phyloP scores from a whole-genome alignment of 2,329 filamentous ascomycete genomes.

The Calonectria leucothoes region DNA sequence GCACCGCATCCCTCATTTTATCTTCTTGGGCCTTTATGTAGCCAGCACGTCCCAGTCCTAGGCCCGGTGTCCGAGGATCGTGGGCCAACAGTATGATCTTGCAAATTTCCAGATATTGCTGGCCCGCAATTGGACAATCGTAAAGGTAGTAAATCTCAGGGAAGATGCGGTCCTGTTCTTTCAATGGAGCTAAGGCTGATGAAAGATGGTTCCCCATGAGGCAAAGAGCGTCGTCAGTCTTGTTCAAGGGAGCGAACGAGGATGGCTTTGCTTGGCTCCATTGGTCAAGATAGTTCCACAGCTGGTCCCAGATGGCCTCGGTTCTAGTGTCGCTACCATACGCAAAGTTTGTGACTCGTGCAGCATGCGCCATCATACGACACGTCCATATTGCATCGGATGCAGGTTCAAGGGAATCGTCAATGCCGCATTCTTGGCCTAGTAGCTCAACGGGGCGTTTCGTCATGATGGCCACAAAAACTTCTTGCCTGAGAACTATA shows the following conservation, averaged over 20 bases:
- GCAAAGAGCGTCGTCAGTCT: neutral
- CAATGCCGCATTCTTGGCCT: neutral
- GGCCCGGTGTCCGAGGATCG: neutral
- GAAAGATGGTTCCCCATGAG: neutral
- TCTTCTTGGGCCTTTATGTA: neutral
- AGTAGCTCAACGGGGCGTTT: neutral
- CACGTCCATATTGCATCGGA: slow-evolving; percentile 5
- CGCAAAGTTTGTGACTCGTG: slow-evolving; percentile 2
- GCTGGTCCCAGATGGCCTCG: neutral
- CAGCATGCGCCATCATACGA: slow-evolving; percentile 1
- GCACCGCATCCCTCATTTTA: neutral
- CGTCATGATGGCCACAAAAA: slow-evolving; percentile 7
- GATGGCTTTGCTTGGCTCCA: neutral
- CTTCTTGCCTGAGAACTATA: slow-evolving; percentile 1
- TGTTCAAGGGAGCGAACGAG: neutral
- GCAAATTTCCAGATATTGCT: neutral
- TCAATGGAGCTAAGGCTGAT: neutral
- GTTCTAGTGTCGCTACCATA: neutral
- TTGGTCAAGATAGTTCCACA: neutral
- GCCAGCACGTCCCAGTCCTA: neutral
- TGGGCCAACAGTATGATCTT: neutral
- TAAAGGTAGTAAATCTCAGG: neutral
- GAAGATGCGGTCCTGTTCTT: neutral
- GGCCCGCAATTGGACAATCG: neutral
- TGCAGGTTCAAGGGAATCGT: neutral